Evolutionary conservation across 805 yeast genomes (phyloP).

Genomic region (Pichia nanzhaoensis): DNA sequence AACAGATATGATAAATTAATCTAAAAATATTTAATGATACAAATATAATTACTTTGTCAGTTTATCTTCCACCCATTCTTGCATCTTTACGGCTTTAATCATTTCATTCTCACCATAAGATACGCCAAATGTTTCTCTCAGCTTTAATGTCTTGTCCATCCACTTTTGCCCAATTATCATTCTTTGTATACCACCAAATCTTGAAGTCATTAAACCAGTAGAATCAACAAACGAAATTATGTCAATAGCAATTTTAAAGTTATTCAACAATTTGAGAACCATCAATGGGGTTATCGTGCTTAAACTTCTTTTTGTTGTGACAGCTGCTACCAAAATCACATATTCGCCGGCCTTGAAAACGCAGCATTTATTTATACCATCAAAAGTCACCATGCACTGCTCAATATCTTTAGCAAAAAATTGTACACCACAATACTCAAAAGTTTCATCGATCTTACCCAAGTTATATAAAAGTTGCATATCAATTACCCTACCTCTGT

Average conservation of each 20-base stretch:
- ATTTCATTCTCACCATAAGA: constrained; percentile 64
- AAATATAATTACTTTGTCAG: constrained; percentile 1
- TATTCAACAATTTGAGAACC: constrained; percentile 68
- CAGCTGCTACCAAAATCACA: constrained; percentile 67
- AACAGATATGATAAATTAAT: not conserved
- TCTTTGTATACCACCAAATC: constrained; percentile 73
- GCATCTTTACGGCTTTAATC: constrained; percentile 32
- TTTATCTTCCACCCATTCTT: constrained; percentile 14
- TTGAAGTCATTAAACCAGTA: constrained; percentile 58
- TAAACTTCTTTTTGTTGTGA: constrained; percentile 38
- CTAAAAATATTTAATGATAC: not conserved
- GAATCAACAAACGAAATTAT: constrained; percentile 71
- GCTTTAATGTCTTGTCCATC: constrained; percentile 40
- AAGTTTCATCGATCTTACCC: constrained; percentile 79
- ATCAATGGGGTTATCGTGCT: constrained; percentile 80
- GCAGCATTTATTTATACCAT: constrained; percentile 34
- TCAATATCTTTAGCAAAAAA: constrained; percentile 88
- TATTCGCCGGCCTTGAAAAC: constrained; percentile 79
- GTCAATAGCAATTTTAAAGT: constrained; percentile 78
- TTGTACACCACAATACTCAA: constrained; percentile 85
- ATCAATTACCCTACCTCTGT: constrained; percentile 26
- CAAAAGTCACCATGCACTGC: constrained; percentile 47
- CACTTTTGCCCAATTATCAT: constrained; percentile 55
- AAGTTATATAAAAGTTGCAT: constrained; percentile 79
- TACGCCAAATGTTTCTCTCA: constrained; percentile 43